Conservation (phyloP, 495 filamentous ascomycete species). For the Oidiodendron maius region DNA sequence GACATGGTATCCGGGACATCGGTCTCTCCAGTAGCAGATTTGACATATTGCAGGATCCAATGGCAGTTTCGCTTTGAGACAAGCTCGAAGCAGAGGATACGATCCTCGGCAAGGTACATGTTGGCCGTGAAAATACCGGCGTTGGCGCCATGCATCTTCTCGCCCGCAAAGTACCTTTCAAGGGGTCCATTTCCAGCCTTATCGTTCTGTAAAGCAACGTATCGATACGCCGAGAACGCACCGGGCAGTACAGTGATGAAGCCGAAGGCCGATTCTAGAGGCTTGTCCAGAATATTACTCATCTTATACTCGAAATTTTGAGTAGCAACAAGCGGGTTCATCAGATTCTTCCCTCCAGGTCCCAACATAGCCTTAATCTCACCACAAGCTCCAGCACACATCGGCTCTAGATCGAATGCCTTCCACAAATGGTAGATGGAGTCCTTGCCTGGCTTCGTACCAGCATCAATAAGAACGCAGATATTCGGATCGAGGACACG, state of each 20-base stretch:
- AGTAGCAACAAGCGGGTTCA: slow-evolving; percentile 91
- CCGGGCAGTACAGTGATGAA: slow-evolving; percentile 97
- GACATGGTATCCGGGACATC: slow-evolving; percentile 95
- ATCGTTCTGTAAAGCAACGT: slow-evolving; percentile 91
- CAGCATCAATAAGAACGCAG: slow-evolving; percentile 93
- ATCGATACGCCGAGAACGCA: slow-evolving; percentile 97
- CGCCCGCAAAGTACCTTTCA: slow-evolving; percentile 95
- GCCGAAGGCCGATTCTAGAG: slow-evolving; percentile 93
- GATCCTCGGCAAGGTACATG: slow-evolving; percentile 99
- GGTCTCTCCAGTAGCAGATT: slow-evolving; percentile 91
- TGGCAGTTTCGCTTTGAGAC: slow-evolving; percentile 94
- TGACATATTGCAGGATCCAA: slow-evolving; percentile 98
- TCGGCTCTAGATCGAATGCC: slow-evolving; percentile 94
- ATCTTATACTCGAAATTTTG: slow-evolving; percentile 99
- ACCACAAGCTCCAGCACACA: slow-evolving; percentile 95
- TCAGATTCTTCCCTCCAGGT: slow-evolving; percentile 74
- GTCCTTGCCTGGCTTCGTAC: slow-evolving; percentile 85
- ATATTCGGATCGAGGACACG: slow-evolving; percentile 90
- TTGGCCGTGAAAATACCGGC: slow-evolving; percentile 98
- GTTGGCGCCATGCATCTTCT: slow-evolving; percentile 93
- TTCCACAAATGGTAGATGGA: slow-evolving; percentile 99
- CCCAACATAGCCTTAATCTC: slow-evolving; percentile 99
- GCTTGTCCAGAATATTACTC: slow-evolving; percentile 98
- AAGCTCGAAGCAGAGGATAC: slow-evolving; percentile 98
- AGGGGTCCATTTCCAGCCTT: slow-evolving; percentile 86